Evolutionary conservation across 257 asterid genomes (phyloP).

Genomic region (Thymus mandschuricus): DNA sequence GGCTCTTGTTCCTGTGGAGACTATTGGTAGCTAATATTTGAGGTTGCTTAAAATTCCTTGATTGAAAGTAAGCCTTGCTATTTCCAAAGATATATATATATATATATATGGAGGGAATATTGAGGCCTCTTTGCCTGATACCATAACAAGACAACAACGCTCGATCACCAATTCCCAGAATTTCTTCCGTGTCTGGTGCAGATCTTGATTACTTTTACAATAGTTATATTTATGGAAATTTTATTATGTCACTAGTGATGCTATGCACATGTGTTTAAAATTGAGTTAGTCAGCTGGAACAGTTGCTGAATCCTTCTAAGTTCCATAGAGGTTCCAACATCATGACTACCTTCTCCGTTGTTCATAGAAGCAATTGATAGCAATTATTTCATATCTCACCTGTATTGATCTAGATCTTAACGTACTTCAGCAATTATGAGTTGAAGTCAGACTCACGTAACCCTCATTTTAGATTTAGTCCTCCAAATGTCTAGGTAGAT

Average conservation of each 20-base stretch:
- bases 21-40: constrained; percentile 56
- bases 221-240: not conserved
- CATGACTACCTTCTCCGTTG: not conserved
- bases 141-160: not conserved
- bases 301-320: not conserved
- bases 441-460: not conserved
- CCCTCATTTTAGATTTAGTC: not conserved
- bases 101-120: not conserved
- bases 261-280: not conserved
- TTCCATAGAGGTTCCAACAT: too few species aligned
- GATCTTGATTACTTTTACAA: not conserved
- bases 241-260: not conserved
- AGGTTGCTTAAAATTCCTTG: not conserved
- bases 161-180: not conserved
- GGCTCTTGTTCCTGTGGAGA: constrained; percentile 77
- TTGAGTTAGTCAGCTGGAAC: not conserved
- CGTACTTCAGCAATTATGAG: not conserved
- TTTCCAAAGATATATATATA: too few species aligned
- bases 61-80: constrained; percentile 7
- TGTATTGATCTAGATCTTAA: too few species aligned
- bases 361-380: not conserved
- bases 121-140: constrained; percentile 1
- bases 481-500: not conserved
- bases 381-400: not conserved
- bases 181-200: not conserved